Percentiles rank a stretch among this genome's conserved stretches.
phyloP scores from a whole-genome alignment of 2,329 filamentous ascomycete species.

The Penicillium occitanis region DNA sequence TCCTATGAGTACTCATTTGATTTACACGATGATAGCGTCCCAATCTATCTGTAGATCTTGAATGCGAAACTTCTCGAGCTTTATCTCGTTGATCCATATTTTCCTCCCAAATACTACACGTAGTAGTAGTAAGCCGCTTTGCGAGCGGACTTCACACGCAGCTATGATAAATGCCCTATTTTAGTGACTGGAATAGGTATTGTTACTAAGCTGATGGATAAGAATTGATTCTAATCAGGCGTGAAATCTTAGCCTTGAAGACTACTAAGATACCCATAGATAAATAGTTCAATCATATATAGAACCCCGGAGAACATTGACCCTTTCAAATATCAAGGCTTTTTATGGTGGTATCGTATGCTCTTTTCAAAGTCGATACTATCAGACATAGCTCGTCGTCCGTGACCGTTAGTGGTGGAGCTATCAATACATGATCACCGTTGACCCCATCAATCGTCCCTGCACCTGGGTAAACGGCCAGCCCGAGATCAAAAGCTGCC shows the following conservation, averaged over 20 bases:
- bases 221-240: not conserved
- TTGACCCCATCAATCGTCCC: slow-evolving; percentile 58
- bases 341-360: not conserved
- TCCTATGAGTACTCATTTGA: slow-evolving; percentile 7
- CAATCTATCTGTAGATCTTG: not conserved
- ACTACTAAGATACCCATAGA: not conserved
- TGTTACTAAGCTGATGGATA: not conserved
- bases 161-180: not conserved
- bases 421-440: slow-evolving; percentile 52
- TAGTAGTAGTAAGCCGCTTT: not conserved
- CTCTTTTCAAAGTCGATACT: not conserved
- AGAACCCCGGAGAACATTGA: not conserved
- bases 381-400: not conserved
- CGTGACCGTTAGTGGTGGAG: slow-evolving; percentile 7
- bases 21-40: not conserved
- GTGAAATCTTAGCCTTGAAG: not conserved
- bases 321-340: not conserved
- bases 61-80: not conserved
- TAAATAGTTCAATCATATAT: not conserved
- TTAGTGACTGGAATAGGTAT: not conserved
- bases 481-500: slow-evolving; percentile 1
- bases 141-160: not conserved
- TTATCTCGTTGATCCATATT: not conserved
- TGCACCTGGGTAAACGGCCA: slow-evolving; percentile 63
- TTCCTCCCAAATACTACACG: not conserved